Evolutionary conservation across 495 filamentous ascomycete genomes (phyloP).

Genomic region (Extremus antarcticus): DNA sequence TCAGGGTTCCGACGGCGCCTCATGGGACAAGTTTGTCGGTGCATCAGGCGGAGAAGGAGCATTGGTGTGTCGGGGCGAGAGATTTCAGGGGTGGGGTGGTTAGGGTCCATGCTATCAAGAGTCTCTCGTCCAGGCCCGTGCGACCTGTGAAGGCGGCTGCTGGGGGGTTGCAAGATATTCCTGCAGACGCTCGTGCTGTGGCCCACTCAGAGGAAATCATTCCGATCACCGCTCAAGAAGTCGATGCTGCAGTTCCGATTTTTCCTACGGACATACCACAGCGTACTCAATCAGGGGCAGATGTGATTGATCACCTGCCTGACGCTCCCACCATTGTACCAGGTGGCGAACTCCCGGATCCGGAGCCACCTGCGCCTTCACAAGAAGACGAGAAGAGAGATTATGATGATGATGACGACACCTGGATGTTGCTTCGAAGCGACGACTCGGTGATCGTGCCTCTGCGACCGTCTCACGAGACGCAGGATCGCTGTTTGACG

Average conservation of each 20-base stretch:
- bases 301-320: too few relatives aligned
- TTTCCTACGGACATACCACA: too few relatives aligned
- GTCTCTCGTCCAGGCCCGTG: not conserved
- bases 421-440: not conserved
- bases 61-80: constrained; percentile 21
- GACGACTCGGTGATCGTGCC: not conserved
- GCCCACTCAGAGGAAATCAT: too few relatives aligned
- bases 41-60: constrained; percentile 10
- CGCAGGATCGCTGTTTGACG: too few relatives aligned
- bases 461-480: not conserved
- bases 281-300: too few relatives aligned
- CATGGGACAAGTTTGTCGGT: constrained; percentile 16
- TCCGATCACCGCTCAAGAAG: too few relatives aligned
- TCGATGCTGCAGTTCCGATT: too few relatives aligned
- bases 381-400: not conserved
- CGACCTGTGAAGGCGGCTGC: too few relatives aligned
- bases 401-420: not conserved
- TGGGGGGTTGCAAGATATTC: too few relatives aligned
- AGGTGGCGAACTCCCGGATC: too few relatives aligned
- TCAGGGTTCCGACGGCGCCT: constrained; percentile 15
- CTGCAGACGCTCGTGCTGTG: too few relatives aligned
- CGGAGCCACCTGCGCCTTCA: not conserved
- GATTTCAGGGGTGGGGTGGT: constrained; percentile 15
- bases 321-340: too few relatives aligned
- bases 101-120: not conserved